Evolutionary conservation across 2,329 filamentous ascomycete genomes (phyloP), one percentile per base, ranked within the genome.

Genomic region (Penicillium griseofulvum): DNA sequence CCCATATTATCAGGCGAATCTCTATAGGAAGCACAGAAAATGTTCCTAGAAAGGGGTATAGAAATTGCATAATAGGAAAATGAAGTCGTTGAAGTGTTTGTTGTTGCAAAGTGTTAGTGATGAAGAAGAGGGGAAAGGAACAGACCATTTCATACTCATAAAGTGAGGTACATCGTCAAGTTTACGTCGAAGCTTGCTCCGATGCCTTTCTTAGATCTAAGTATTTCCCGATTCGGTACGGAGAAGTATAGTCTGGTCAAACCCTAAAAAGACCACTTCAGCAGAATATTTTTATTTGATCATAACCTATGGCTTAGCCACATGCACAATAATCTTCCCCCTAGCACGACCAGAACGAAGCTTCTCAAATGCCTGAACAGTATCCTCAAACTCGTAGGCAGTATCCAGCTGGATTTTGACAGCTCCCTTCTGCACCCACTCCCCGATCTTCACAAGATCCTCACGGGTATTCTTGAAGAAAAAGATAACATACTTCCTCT

Each of bases 371-470:
- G 83, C 85, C 63, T 80, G 76, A 1, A 79, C 77, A 2, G 76
- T 79, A 54, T 87, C 78, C 48, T 83, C 81, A 65, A 83, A 82
- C 12, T 76, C 71, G 59, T 80, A 86, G 1, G 74, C 73, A 54
- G 79, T 73, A 63, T 86, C 85, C 37, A 87, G 69, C 0, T 83
- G 75, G 0, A 78, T 68, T 69, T 76, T 82, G 31, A 88, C 60
- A 66, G 84, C 87, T 1, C 83, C 83, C 62, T 86, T 80, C 19
- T 72, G 68, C 68, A 88, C 75, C 83, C 80, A 84, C 45, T 73
- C 64, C 0, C 69, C 83, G 47, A 88, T 67, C 64, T 77, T 70
- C 24, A 62, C 73, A 39, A 85, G 68, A 42, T 83, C 72, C 7
- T 79, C 76, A 2, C 68, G 65, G 3, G 73, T 73, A 37, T 72